Evolutionary conservation across 2,329 filamentous ascomycete genomes (phyloP).

Genomic region (Torrubiella hemipterigena): DNA sequence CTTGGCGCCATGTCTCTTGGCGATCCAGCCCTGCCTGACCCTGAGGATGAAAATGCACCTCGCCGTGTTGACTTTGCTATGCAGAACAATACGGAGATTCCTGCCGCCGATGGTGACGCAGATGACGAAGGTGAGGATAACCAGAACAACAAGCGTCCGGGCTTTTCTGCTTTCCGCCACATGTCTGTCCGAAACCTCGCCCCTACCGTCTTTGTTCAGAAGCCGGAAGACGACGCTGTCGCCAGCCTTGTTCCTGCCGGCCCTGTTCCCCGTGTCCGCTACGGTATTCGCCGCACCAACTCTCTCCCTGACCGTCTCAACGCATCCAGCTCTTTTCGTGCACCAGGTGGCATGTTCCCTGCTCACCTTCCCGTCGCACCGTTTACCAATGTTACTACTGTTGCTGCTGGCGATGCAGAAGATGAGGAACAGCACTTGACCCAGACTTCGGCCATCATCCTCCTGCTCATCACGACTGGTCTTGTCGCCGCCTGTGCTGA

Average conservation of each 20-base stretch:
- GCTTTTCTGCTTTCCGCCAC: slow-evolving; percentile 43
- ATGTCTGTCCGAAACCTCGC: slow-evolving; percentile 58
- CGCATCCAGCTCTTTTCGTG: slow-evolving; percentile 23
- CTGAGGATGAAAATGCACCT: slow-evolving; percentile 25
- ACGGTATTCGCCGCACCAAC: slow-evolving; percentile 60
- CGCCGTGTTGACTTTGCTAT: slow-evolving; percentile 49
- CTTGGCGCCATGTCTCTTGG: slow-evolving; percentile 16
- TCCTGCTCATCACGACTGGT: slow-evolving; percentile 51
- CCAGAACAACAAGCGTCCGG: slow-evolving; percentile 18
- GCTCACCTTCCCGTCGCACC: slow-evolving; percentile 29
- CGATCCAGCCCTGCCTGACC: slow-evolving; percentile 16
- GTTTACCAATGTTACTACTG: slow-evolving; percentile 17
- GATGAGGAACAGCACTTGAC: slow-evolving; percentile 37
- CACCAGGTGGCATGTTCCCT: slow-evolving; percentile 38
- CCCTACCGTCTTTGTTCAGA: slow-evolving; percentile 55
- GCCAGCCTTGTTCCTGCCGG: slow-evolving; percentile 21
- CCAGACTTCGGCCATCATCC: slow-evolving; percentile 43
- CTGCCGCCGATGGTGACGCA: slow-evolving; percentile 15
- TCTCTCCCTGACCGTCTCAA: slow-evolving; percentile 61
- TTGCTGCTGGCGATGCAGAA: slow-evolving; percentile 15
- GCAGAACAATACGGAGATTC: slow-evolving; percentile 9
- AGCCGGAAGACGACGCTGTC: slow-evolving; percentile 17
- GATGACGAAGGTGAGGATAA: slow-evolving; percentile 11
- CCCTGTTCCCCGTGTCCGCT: slow-evolving; percentile 43
- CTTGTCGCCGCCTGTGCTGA: slow-evolving; percentile 59